phyloP scores from a whole-genome alignment of 768 basidiomycete species.

The Trametes coccinea region DNA sequence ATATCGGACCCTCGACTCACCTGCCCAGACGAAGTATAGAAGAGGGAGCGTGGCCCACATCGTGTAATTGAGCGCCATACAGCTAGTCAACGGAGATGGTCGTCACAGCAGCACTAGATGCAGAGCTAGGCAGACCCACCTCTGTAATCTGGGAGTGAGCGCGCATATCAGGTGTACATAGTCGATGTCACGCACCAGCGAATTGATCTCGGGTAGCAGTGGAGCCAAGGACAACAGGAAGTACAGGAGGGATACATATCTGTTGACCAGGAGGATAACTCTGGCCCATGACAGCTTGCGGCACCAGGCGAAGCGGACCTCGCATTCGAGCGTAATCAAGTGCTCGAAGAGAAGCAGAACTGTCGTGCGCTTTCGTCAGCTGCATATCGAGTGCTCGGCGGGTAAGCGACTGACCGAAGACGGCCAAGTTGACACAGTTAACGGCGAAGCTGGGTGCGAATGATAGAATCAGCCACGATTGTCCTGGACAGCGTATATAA shows the following conservation, averaged over 20 bases:
- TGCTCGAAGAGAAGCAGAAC: constrained; percentile 18
- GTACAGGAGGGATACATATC: constrained; percentile 9
- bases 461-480: neutral
- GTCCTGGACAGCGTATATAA: too few relatives aligned
- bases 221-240: constrained; percentile 9
- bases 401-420: constrained; percentile 8
- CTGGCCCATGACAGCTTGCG: constrained; percentile 13
- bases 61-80: constrained; percentile 1
- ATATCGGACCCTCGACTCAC: neutral
- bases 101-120: neutral
- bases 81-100: neutral
- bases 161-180: too few relatives aligned
- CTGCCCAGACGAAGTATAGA: constrained; percentile 19
- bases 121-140: neutral
- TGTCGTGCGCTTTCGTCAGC: neutral
- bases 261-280: constrained; percentile 16
- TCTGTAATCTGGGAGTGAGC: neutral
- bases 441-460: neutral
- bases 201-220: constrained; percentile 1
- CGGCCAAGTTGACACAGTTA: constrained; percentile 15
- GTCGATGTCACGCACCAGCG: constrained; percentile 2
- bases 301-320: constrained; percentile 21
- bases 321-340: constrained; percentile 15
- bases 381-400: neutral
- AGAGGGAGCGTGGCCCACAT: neutral